phyloP scores from a whole-genome alignment of 2,329 filamentous ascomycete species.

The Penicillium fuscoglaucum region DNA sequence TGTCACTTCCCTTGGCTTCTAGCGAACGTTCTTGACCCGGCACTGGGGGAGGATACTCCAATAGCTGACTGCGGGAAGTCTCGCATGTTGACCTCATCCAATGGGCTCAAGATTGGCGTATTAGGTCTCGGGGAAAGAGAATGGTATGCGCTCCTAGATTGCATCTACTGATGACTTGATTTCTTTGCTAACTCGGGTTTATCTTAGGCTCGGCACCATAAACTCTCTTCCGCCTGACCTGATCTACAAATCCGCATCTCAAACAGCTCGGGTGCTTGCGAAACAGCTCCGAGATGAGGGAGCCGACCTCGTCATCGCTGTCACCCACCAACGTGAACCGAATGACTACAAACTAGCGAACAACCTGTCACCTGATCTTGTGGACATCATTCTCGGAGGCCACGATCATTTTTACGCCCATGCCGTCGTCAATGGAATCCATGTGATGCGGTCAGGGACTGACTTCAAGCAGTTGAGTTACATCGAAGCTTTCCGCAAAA shows the following conservation, averaged over 20 bases:
- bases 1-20: constrained; percentile 88
- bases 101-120: constrained; percentile 81
- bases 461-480: constrained; percentile 94
- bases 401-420: constrained; percentile 90
- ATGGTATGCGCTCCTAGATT: constrained; percentile 53
- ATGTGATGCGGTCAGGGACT: constrained; percentile 81
- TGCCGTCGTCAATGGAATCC: constrained; percentile 72
- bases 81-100: constrained; percentile 73
- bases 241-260: constrained; percentile 75
- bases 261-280: constrained; percentile 73
- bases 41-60: constrained; percentile 70
- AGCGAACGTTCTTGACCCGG: constrained; percentile 83
- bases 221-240: constrained; percentile 80
- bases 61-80: constrained; percentile 76
- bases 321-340: constrained; percentile 84
- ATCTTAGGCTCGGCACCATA: constrained; percentile 70
- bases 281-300: constrained; percentile 72
- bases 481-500: constrained; percentile 69
- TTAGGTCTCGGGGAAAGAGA: constrained; percentile 84
- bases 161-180: not conserved
- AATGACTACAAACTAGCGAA: constrained; percentile 85
- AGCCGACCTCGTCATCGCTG: constrained; percentile 76
- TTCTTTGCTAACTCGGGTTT: not conserved
- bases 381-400: constrained; percentile 84
- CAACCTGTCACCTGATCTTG: constrained; percentile 66